These are phyloP conservation scores for Grigorovia yakushimaensis DNA, from an alignment of 805 yeast genomes.

Conservation along the genomic window DNA sequence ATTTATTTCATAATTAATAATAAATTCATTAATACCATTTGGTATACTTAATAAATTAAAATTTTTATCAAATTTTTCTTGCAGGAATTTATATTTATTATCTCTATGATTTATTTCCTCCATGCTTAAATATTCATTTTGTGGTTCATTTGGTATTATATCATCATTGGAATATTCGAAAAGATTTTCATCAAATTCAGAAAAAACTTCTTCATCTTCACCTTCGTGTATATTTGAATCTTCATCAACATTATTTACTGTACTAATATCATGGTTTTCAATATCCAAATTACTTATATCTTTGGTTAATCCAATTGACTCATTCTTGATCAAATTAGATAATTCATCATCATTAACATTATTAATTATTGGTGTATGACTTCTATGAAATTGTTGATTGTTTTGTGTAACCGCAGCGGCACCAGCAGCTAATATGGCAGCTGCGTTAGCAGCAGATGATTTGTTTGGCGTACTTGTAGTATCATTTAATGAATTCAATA, in stretches of 20 bases:
- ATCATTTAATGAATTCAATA: background rate
- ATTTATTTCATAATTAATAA: slow-evolving; percentile 23
- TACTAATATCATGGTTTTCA: background rate
- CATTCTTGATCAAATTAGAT: background rate
- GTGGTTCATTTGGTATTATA: slow-evolving; percentile 7
- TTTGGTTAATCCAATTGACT: background rate
- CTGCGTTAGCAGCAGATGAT: slow-evolving; percentile 16
- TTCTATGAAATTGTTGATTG: slow-evolving; percentile 15
- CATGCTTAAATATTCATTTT: slow-evolving; percentile 7
- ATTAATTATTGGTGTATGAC: background rate
- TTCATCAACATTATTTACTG: too few relatives aligned
- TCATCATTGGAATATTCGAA: slow-evolving; percentile 8
- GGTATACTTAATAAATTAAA: slow-evolving; percentile 20
- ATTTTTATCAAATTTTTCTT: slow-evolving; percentile 10
- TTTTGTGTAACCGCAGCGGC: slow-evolving; percentile 20
- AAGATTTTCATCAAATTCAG: slow-evolving; percentile 16
- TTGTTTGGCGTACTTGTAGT: slow-evolving; percentile 4
- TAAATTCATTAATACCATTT: slow-evolving; percentile 27
- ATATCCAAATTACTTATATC: background rate
- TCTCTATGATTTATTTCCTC: slow-evolving; percentile 11
- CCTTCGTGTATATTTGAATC: background rate
- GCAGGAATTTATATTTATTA: slow-evolving; percentile 7
- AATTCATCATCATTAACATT: background rate
- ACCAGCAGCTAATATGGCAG: slow-evolving; percentile 21
- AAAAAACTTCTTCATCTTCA: slow-evolving; percentile 9